Evolutionary conservation across 2,329 filamentous ascomycete species (phyloP).

Genomic region (Triangularia verruculosa): DNA sequence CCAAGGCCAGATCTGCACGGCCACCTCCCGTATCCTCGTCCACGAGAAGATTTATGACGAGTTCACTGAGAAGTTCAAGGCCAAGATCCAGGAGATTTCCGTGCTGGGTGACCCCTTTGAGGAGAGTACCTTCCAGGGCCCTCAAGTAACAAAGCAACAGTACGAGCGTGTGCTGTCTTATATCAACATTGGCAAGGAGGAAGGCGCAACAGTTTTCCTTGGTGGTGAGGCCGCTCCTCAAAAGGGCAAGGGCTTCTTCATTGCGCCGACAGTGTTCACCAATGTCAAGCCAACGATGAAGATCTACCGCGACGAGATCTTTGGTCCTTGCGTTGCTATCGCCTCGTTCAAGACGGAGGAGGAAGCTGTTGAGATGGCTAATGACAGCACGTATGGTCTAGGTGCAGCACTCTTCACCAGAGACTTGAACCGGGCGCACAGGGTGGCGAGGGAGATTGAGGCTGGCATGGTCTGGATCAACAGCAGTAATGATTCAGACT

Average conservation of each 20-base stretch:
- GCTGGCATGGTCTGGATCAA: slow-evolving; percentile 53
- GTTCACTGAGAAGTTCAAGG: slow-evolving; percentile 62
- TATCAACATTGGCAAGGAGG: slow-evolving; percentile 63
- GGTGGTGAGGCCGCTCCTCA: slow-evolving; percentile 58
- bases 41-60: slow-evolving; percentile 56
- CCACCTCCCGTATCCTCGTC: slow-evolving; percentile 59
- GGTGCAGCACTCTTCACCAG: slow-evolving; percentile 57
- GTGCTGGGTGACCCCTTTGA: slow-evolving; percentile 66
- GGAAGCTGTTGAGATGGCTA: slow-evolving; percentile 36
- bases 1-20: slow-evolving; percentile 60
- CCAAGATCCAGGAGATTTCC: slow-evolving; percentile 53
- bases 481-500: slow-evolving; percentile 42
- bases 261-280: slow-evolving; percentile 37
- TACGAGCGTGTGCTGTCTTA: slow-evolving; percentile 66
- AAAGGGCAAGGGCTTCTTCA: slow-evolving; percentile 44
- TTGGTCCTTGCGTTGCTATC: slow-evolving; percentile 37
- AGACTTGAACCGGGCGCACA: slow-evolving; percentile 47
- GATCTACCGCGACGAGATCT: slow-evolving; percentile 38
- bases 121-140: slow-evolving; percentile 66
- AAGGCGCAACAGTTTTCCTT: slow-evolving; percentile 59
- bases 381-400: slow-evolving; percentile 54
- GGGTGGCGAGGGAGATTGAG: slow-evolving; percentile 52
- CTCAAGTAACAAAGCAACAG: slow-evolving; percentile 65
- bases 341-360: slow-evolving; percentile 37
- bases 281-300: slow-evolving; percentile 36